Percentiles rank a stretch among this genome's conserved stretches.
These are phyloP conservation scores for Delonix regia DNA, from an alignment of 306 rosid species.

Conservation along the genomic window DNA sequence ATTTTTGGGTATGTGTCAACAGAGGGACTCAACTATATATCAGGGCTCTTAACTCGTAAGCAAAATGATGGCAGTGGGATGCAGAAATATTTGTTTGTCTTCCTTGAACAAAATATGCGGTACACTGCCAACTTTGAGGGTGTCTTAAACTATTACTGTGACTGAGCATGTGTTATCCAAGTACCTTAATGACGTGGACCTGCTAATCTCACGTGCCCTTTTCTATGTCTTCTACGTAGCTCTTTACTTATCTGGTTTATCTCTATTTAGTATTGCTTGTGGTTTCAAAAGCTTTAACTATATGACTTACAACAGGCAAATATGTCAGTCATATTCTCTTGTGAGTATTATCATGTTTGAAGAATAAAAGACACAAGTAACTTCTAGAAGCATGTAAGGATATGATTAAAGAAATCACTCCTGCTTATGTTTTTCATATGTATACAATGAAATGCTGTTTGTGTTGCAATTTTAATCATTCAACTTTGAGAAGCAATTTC, in stretches of 20 bases:
- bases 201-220: not conserved
- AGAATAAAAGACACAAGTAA: not conserved
- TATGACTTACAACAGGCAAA: not conserved
- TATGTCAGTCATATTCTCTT: not conserved
- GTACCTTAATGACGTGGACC: not conserved
- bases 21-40: not conserved
- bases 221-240: slow-evolving; percentile 1
- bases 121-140: not conserved
- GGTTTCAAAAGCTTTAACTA: not conserved
- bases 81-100: not conserved
- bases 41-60: slow-evolving; percentile 6
- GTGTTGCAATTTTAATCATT: not conserved
- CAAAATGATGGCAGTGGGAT: slow-evolving; percentile 8
- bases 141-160: slow-evolving; percentile 8
- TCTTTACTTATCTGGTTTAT: not conserved
- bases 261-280: slow-evolving; percentile 7
- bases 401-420: not conserved
- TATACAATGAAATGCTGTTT: not conserved
- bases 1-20: not conserved
- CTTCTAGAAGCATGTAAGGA: not conserved
- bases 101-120: no score
- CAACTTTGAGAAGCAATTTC: not conserved
- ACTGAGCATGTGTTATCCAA: not conserved
- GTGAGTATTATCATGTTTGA: slow-evolving; percentile 3
- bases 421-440: not conserved